Conservation (phyloP, 306 rosid species). For the Comarum palustre region DNA sequence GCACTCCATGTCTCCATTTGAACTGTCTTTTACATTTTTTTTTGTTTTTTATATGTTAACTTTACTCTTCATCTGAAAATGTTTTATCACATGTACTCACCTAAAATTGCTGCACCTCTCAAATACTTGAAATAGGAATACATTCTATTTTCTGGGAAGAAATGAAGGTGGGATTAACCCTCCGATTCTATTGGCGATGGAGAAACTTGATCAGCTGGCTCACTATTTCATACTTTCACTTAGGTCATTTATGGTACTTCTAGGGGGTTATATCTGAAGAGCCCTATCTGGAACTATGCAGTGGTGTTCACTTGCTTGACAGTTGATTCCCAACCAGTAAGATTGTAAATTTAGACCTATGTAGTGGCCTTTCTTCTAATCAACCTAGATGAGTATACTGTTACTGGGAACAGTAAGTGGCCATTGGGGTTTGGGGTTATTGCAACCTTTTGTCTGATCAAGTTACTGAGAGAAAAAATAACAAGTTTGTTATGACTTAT, state of each 20-base stretch:
- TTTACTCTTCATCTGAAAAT: not conserved
- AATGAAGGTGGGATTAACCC: not conserved
- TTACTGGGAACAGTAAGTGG: not conserved
- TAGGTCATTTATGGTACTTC: not conserved
- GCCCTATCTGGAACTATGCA: not conserved
- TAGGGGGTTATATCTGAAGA: not conserved
- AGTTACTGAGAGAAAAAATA: not conserved
- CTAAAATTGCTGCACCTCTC: not conserved
- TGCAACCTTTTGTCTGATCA: not conserved
- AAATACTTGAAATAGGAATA: not conserved
- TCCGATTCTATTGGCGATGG: not conserved
- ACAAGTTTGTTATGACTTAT: too few species aligned
- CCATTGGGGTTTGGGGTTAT: not conserved
- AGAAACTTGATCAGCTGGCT: not conserved
- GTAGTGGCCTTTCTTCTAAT: not conserved
- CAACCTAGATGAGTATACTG: not conserved
- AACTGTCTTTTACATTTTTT: not conserved
- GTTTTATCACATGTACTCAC: slow-evolving; percentile 4
- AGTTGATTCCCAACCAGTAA: not conserved
- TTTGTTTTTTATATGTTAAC: too few species aligned
- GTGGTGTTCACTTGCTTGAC: slow-evolving; percentile 4
- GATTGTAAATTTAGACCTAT: not conserved
- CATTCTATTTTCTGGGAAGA: not conserved
- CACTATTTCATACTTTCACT: not conserved
- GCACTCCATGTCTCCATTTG: not conserved